Conservation (phyloP, 2,329 filamentous ascomycete species). For the Verticillium zaregamsianum region DNA sequence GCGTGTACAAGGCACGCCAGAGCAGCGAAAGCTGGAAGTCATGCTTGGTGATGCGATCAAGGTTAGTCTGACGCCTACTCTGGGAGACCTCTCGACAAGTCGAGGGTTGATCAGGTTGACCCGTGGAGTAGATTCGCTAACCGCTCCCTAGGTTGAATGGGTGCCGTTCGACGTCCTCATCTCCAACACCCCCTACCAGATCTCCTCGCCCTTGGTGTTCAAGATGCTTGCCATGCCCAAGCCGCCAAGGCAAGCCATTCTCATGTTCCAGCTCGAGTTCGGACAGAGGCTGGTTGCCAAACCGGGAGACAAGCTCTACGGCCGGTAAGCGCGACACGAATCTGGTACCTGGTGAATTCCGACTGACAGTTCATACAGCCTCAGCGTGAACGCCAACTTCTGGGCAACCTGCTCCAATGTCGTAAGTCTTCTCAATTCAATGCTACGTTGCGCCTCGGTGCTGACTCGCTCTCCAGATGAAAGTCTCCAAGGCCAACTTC, state of each 20-base stretch:
- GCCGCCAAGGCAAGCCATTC: conserved; percentile 76
- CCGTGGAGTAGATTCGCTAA: not conserved
- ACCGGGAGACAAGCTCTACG: conserved; percentile 40
- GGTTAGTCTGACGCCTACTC: conserved; percentile 1
- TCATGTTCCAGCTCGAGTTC: conserved; percentile 97
- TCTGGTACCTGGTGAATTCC: not conserved
- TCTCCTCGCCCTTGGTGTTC: conserved; percentile 89
- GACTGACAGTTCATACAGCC: conserved; percentile 4
- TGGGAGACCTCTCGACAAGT: not conserved
- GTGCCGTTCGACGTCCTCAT: conserved; percentile 82
- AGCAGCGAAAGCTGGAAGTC: conserved; percentile 80
- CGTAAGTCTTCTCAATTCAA: conserved; percentile 4
- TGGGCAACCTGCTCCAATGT: conserved; percentile 14
- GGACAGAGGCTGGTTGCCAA: conserved; percentile 84
- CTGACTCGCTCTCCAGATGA: conserved; percentile 8
- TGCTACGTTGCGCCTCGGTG: too few species aligned
- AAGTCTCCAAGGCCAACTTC: conserved; percentile 61
- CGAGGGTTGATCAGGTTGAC: not conserved
- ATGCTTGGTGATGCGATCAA: conserved; percentile 73
- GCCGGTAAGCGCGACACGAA: conserved; percentile 53
- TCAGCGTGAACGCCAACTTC: conserved; percentile 15
- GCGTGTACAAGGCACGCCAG: conserved; percentile 84
- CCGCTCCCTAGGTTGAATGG: conserved; percentile 16
- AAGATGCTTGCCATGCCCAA: conserved; percentile 78
- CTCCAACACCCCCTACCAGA: conserved; percentile 64